Percentiles rank a stretch among this genome's conserved stretches.
phyloP scores from a whole-genome alignment of 2,329 filamentous ascomycete species.

The Leptosphaerulina australis region DNA sequence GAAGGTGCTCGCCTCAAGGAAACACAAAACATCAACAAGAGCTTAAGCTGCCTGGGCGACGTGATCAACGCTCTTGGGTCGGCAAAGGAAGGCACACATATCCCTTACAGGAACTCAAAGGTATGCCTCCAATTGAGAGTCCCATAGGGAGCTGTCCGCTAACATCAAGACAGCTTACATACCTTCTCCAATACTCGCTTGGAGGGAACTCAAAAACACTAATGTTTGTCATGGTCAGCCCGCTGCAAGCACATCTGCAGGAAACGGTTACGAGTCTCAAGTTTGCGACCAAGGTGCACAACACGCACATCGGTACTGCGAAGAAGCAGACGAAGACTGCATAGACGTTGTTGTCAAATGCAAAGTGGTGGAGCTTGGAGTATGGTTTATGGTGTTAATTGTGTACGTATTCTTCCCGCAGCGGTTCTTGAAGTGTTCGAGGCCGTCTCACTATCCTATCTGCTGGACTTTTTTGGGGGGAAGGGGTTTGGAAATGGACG shows the following conservation, averaged over 20 bases:
- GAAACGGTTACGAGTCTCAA: conserved; percentile 94
- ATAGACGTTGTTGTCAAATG: conserved; percentile 1
- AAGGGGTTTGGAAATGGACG: neutral
- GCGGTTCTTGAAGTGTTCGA: conserved; percentile 20
- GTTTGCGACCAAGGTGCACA: conserved; percentile 94
- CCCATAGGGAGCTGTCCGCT: neutral
- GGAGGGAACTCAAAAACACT: conserved; percentile 96
- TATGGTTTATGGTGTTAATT: neutral
- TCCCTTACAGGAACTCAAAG: conserved; percentile 96
- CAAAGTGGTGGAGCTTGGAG: neutral
- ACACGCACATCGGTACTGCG: conserved; percentile 90
- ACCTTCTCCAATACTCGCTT: conserved; percentile 90
- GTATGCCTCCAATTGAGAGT: conserved; percentile 50
- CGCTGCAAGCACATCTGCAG: conserved; percentile 84
- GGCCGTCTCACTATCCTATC: conserved; percentile 9
- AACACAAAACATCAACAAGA: conserved; percentile 97
- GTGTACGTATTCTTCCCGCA: conserved; percentile 16
- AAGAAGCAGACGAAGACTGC: conserved; percentile 71
- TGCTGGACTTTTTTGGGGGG: conserved; percentile 1
- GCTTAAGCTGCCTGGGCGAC: conserved; percentile 86
- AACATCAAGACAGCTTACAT: conserved; percentile 69
- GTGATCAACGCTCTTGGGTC: conserved; percentile 92
- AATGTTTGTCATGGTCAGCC: conserved; percentile 99
- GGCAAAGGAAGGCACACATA: conserved; percentile 75
- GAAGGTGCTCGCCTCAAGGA: conserved; percentile 89